Evolutionary conservation across 1,284 basidiomycete species (phyloP).

Genomic region (Xerocomus amazonicus): DNA sequence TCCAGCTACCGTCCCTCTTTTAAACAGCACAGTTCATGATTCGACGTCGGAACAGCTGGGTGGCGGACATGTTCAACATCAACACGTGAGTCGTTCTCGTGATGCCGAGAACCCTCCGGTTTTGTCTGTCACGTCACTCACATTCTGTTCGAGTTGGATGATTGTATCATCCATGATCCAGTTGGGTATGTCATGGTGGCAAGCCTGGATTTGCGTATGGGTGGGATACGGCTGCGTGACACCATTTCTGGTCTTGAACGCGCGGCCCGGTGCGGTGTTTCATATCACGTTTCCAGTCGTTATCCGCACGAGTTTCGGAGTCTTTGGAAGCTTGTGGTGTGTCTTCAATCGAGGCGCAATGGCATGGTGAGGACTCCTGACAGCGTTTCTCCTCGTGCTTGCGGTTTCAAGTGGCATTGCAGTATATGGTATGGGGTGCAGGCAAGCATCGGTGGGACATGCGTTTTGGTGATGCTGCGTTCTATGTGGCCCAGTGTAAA

Average conservation of each 20-base stretch:
- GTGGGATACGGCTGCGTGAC: slow-evolving; percentile 72
- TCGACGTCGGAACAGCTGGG: slow-evolving; percentile 51
- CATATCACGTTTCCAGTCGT: slow-evolving; percentile 83
- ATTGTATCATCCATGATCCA: slow-evolving; percentile 75
- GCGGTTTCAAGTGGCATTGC: slow-evolving; percentile 16
- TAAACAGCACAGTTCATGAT: neutral
- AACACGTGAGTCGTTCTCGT: slow-evolving; percentile 56
- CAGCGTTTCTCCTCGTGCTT: slow-evolving; percentile 21
- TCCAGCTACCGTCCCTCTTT: slow-evolving; percentile 8
- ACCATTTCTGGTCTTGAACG: slow-evolving; percentile 75
- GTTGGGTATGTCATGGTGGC: slow-evolving; percentile 78
- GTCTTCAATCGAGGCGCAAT: slow-evolving; percentile 78
- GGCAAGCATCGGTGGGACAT: slow-evolving; percentile 76
- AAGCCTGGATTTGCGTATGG: slow-evolving; percentile 77
- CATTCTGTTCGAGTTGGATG: slow-evolving; percentile 53
- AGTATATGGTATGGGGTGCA: slow-evolving; percentile 81
- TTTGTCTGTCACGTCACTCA: neutral
- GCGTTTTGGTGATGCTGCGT: slow-evolving; percentile 68
- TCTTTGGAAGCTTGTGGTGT: slow-evolving; percentile 83
- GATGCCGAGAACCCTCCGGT: neutral
- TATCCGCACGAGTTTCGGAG: slow-evolving; percentile 71
- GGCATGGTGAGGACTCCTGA: slow-evolving; percentile 54
- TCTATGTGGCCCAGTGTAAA: slow-evolving; percentile 74
- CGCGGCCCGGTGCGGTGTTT: slow-evolving; percentile 76
- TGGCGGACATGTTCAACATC: slow-evolving; percentile 78